Percentiles rank a stretch among this genome's conserved stretches.
These are phyloP conservation scores for Melastoma candidum DNA, from an alignment of 441 rosid genomes.

Conservation along the genomic window DNA sequence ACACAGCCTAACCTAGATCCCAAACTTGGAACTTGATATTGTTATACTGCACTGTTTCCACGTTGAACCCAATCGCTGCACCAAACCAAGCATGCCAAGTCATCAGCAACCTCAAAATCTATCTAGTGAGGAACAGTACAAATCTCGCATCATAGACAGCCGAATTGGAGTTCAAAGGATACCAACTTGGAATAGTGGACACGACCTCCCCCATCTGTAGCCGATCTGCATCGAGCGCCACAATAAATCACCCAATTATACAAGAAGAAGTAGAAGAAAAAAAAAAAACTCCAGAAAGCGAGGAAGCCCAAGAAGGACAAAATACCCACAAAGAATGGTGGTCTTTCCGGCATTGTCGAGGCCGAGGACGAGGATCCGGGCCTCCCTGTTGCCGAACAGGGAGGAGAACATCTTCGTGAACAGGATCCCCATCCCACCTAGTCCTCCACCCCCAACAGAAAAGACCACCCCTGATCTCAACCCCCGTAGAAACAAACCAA, in stretches of 20 bases:
- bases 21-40: slow-evolving; percentile 93
- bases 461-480: too few relatives aligned
- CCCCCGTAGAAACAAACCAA: too few relatives aligned
- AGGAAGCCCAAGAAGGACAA: too few relatives aligned
- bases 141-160: too few relatives aligned
- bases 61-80: slow-evolving; percentile 93
- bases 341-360: slow-evolving; percentile 49
- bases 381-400: slow-evolving; percentile 38
- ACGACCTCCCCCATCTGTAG: slow-evolving; percentile 96
- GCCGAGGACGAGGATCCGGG: slow-evolving; percentile 46
- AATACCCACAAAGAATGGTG: slow-evolving; percentile 31
- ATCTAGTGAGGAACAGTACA: too few relatives aligned
- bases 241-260: too few relatives aligned
- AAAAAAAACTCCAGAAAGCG: too few relatives aligned
- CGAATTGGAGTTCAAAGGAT: slow-evolving; percentile 1
- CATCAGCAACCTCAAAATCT: too few relatives aligned
- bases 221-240: slow-evolving; percentile 44
- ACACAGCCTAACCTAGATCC: slow-evolving; percentile 59
- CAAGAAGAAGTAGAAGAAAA: too few relatives aligned
- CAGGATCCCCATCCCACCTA: slow-evolving; percentile 23
- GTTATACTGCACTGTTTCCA: slow-evolving; percentile 80
- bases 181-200: slow-evolving; percentile 84
- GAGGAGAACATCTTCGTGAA: slow-evolving; percentile 36
- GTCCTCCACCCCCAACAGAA: too few relatives aligned
- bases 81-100: slow-evolving; percentile 8